Conservation (phyloP, 768 basidiomycete species). For the Leccinum boreale region DNA sequence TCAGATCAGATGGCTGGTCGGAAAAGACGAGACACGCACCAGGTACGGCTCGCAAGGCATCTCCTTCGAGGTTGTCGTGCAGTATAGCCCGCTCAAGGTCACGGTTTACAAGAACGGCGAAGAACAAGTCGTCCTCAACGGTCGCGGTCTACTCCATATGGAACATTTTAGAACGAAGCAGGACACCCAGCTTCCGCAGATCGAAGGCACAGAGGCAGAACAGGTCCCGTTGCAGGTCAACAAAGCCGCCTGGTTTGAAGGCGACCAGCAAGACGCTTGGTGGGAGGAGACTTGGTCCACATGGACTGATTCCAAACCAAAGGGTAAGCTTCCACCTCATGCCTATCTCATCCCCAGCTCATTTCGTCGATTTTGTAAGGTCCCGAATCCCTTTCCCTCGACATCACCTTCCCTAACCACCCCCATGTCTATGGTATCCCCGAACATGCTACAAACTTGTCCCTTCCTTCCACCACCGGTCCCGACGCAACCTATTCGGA, state of each 20-base stretch:
- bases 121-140: constrained; percentile 87
- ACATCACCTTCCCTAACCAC: constrained; percentile 91
- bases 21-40: constrained; percentile 61
- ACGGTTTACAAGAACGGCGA: constrained; percentile 69
- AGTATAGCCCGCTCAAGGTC: constrained; percentile 74
- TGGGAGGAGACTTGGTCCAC: constrained; percentile 88
- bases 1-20: constrained; percentile 59
- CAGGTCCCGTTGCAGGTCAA: constrained; percentile 57
- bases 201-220: constrained; percentile 37
- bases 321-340: constrained; percentile 52
- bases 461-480: constrained; percentile 85
- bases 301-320: constrained; percentile 94
- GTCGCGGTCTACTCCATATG: constrained; percentile 90
- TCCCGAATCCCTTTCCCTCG: constrained; percentile 89
- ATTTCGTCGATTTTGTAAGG: constrained; percentile 48
- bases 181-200: constrained; percentile 39
- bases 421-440: constrained; percentile 94
- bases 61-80: constrained; percentile 62
- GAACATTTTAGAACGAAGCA: constrained; percentile 87
- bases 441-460: constrained; percentile 89
- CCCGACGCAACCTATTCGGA: constrained; percentile 75
- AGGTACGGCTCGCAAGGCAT: constrained; percentile 62
- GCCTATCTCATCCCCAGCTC: neutral
- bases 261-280: constrained; percentile 74
- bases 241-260: constrained; percentile 80